Percentiles rank a stretch among this genome's conserved stretches.
Conservation (phyloP, 768 basidiomycete species). For the Gloeostereum incarnatum region DNA sequence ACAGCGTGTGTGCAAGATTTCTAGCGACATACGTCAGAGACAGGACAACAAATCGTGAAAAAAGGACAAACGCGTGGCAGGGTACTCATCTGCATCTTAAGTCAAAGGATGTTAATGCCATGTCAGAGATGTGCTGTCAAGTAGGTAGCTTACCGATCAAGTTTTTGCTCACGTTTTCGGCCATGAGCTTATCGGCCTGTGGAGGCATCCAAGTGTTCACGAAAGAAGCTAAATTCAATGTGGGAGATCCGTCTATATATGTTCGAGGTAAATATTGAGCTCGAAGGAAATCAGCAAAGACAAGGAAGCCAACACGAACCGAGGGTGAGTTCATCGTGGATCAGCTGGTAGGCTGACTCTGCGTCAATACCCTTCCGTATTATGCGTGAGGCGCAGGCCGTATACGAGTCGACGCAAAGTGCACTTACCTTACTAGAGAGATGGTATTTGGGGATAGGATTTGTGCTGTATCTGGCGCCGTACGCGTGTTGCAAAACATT, state of each 20-base stretch:
- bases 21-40: conserved; percentile 13
- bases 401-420: not conserved
- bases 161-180: conserved; percentile 61
- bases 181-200: conserved; percentile 40
- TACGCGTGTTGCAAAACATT: conserved; percentile 34
- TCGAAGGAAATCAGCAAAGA: not conserved
- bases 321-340: conserved; percentile 57
- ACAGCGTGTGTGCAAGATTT: conserved; percentile 47
- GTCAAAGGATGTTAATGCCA: not conserved
- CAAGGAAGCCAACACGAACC: conserved; percentile 31
- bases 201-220: conserved; percentile 56
- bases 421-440: conserved; percentile 41
- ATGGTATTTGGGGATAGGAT: conserved; percentile 61
- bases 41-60: not conserved
- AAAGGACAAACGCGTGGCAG: conserved; percentile 40
- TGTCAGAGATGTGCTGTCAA: conserved; percentile 10
- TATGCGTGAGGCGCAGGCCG: no score
- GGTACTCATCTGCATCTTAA: conserved; percentile 51
- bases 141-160: conserved; percentile 31
- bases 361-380: conserved; percentile 40
- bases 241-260: conserved; percentile 41
- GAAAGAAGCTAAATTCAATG: conserved; percentile 57
- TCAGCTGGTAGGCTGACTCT: conserved; percentile 45
- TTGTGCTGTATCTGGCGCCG: conserved; percentile 56
- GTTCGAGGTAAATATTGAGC: conserved; percentile 10